Conservation (phyloP, 2,329 filamentous ascomycete genomes). For the Colletotrichum orchidophilum region DNA sequence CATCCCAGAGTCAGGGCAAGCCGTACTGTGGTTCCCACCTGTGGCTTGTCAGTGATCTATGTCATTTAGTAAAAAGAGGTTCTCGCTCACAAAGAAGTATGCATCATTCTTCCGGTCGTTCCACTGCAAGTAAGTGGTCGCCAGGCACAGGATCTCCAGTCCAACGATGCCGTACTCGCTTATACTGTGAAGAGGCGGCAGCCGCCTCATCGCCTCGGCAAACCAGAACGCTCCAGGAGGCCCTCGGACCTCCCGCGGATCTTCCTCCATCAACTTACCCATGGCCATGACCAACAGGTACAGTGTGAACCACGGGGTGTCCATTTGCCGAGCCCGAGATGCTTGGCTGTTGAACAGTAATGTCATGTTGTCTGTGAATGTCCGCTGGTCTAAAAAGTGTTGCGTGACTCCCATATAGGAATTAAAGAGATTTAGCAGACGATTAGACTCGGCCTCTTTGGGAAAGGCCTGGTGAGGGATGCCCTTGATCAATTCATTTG, state of each 20-base stretch:
- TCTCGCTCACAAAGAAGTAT: slow-evolving; percentile 38
- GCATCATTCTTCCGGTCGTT: slow-evolving; percentile 41
- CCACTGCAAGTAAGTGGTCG: slow-evolving; percentile 41
- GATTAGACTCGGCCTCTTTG: slow-evolving; percentile 35
- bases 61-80: background rate
- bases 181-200: slow-evolving; percentile 39
- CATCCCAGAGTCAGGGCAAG: slow-evolving; percentile 40
- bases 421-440: slow-evolving; percentile 37
- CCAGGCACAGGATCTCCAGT: slow-evolving; percentile 40
- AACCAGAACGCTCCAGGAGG: slow-evolving; percentile 40
- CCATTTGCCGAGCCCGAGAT: slow-evolving; percentile 33
- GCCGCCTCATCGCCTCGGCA: slow-evolving; percentile 38
- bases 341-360: slow-evolving; percentile 38
- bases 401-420: slow-evolving; percentile 41
- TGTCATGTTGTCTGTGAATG: slow-evolving; percentile 38
- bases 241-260: slow-evolving; percentile 32
- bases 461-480: slow-evolving; percentile 24
- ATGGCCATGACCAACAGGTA: slow-evolving; percentile 43
- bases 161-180: slow-evolving; percentile 39
- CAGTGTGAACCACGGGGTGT: slow-evolving; percentile 39
- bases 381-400: slow-evolving; percentile 41
- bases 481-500: slow-evolving; percentile 28
- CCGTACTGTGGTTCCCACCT: slow-evolving; percentile 40
- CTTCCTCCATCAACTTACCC: slow-evolving; percentile 39
- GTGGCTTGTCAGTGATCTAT: background rate